phyloP scores from a whole-genome alignment of 768 basidiomycete species.

The Leccinellum luteum region DNA sequence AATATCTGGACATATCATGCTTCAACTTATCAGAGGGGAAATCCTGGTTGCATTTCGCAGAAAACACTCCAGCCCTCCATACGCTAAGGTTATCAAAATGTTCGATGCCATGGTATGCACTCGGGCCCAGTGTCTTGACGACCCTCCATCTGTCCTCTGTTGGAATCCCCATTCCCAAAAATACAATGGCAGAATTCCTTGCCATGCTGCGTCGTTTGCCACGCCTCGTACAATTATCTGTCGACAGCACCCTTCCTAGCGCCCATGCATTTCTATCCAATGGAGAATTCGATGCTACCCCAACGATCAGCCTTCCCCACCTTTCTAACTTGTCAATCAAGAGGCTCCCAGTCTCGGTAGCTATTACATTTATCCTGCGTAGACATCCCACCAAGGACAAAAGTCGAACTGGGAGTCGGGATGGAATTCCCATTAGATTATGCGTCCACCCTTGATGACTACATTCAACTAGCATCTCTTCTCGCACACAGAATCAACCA shows the following conservation, averaged over 20 bases:
- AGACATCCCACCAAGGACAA: not conserved
- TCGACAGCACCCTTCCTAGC: not conserved
- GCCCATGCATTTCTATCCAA: not conserved
- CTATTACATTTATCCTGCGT: not conserved
- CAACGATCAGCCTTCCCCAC: not conserved
- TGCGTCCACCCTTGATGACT: not conserved
- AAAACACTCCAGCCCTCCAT: not conserved
- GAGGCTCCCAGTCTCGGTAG: not conserved
- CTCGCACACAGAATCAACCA: not conserved
- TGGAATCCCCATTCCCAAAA: not conserved
- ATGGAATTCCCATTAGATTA: too few relatives aligned
- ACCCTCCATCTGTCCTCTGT: not conserved
- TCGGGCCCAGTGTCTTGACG: not conserved
- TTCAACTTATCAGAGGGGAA: fast-evolving
- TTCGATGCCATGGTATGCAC: not conserved
- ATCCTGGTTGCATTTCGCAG: not conserved
- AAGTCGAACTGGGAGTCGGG: not conserved
- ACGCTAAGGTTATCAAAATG: not conserved
- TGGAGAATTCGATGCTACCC: not conserved
- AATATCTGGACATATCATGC: not conserved
- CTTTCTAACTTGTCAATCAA: not conserved
- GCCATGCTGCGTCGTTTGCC: not conserved
- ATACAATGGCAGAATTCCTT: not conserved
- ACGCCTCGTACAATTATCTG: not conserved
- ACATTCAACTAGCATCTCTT: fast-evolving